Evolutionary conservation across 2,329 filamentous ascomycete species (phyloP), one percentile per base, ranked within the genome.

Genomic region (Neofusicoccum sp.): DNA sequence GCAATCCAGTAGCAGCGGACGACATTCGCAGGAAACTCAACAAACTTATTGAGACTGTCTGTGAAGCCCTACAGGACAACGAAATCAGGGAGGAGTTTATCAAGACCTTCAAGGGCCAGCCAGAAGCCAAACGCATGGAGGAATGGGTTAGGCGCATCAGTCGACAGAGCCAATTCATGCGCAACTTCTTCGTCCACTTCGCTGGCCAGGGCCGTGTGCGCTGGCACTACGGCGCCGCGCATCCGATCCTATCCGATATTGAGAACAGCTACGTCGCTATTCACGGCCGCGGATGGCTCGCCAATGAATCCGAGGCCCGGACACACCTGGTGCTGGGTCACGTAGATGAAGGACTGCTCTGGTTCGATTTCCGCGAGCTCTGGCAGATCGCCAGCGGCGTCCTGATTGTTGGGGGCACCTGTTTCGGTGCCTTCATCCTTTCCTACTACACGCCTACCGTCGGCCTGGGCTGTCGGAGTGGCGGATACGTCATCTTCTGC

Each of bases 401-500:
- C 9, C 51, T 73, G 2, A 74, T 78, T 28, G 73, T 80, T 3
- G 66, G 63, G 5, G 73, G 66, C 12, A 75, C 72, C 28, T 70
- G 68, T 20, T 68, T 71, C 4, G 76, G 76, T 2, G 73, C 76
- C 0, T 79, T 78, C 54, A 68, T 76, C 7, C 62, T 80, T 16
- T 76, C 73, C 7, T 80, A 68, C 63, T 77, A 73, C 63, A 80
- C 78, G 0, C 79, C 79, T 0, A 80, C 78, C 0, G 76, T 80
- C 0, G 78, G 79, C 1, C 67, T 80, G 0, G 77, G 77, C 0
- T 79, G 72, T 47, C 68, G 73, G 6, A 64, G 74, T 40, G 77
- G 77, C 1, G 77, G 76, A 3, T 80, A 80, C 61, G 70, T 75
- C n/a, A 70, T 80, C 14, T 80, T 78, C 61, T 69, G 71, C 26